Evolutionary conservation across 2,329 filamentous ascomycete genomes (phyloP), one percentile per base, ranked within the genome.

Genomic region (Botrytis deweyae): DNA sequence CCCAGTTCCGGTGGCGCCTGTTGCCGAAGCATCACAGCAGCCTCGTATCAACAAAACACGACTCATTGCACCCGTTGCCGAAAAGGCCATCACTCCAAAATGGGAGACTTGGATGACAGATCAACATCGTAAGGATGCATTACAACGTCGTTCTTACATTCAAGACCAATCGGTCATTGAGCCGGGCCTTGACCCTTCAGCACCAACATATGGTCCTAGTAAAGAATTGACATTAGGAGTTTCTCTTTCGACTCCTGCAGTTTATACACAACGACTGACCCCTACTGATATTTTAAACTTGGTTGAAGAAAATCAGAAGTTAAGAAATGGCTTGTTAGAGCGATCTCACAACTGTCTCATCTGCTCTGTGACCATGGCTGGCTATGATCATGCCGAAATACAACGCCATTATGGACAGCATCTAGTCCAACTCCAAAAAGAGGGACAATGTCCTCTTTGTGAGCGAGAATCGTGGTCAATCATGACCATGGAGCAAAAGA

Each of bases 361-460:
- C 25, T 80, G 79, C 62, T 49, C 69, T 3, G 38, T 46, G 16
- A 73, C 64, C 6, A 77, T 79, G 46, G 58, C 74, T 3, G 69
- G 64, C 14, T 76, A 76, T 42, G 71, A 78, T 12, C 55, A 68
- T 7, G 70, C 77, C 3, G 70, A 76, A 20, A 77, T 75, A 16
- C 49, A 38, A 42, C 66, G 59, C 2, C 79, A 80, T 70, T 77
- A 71, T 44, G 61, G 72, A 52, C 36, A 72, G 38, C 78, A 80
- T 71, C 46, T 59, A 14, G 52, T 78, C 10, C 75, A 75, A n/a
- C 59, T 79, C 10, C 71, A 75, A 18, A 72, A 70, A 20, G 76
- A 64, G 42, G 77, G 77, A 0, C 70, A 72, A 62, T 80, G 79
- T 65, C 77, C 78, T 25, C 72, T 78, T 5, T 80, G 79, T 68